phyloP scores from a whole-genome alignment of 345 rosid genomes.

The Pistacia atlantica region DNA sequence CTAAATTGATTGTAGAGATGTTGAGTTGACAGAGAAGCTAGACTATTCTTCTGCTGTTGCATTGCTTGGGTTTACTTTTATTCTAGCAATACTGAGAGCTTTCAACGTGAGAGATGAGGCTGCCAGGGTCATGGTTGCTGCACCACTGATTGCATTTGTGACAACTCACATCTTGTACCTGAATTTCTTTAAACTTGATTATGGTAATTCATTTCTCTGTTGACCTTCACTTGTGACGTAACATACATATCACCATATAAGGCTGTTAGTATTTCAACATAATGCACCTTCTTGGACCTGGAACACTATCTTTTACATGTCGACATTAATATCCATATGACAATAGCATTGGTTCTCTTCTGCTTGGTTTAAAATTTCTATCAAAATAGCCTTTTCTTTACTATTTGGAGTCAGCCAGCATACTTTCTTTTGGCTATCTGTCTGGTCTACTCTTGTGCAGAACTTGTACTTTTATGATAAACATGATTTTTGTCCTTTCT shows the following conservation, averaged over 20 bases:
- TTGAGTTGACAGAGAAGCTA: slow-evolving; percentile 79
- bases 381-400: neutral
- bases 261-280: neutral
- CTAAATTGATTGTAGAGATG: slow-evolving; percentile 58
- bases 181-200: slow-evolving; percentile 74
- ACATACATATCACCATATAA: neutral
- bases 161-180: slow-evolving; percentile 85
- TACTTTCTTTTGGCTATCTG: neutral
- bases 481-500: neutral
- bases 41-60: slow-evolving; percentile 82
- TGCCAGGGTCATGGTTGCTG: slow-evolving; percentile 80
- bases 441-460: neutral
- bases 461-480: neutral
- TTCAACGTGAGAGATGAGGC: slow-evolving; percentile 74
- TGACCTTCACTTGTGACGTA: neutral
- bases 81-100: slow-evolving; percentile 66
- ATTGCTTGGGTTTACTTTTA: slow-evolving; percentile 63
- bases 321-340: neutral
- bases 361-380: neutral
- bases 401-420: neutral
- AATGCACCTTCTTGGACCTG: neutral
- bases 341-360: neutral
- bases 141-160: slow-evolving; percentile 77
- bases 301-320: neutral
- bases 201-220: slow-evolving; percentile 48